Evolutionary conservation across 352 stramenopile genomes (phyloP), one percentile per base, ranked within the genome.

Genomic region (Phytopythium litorale): DNA sequence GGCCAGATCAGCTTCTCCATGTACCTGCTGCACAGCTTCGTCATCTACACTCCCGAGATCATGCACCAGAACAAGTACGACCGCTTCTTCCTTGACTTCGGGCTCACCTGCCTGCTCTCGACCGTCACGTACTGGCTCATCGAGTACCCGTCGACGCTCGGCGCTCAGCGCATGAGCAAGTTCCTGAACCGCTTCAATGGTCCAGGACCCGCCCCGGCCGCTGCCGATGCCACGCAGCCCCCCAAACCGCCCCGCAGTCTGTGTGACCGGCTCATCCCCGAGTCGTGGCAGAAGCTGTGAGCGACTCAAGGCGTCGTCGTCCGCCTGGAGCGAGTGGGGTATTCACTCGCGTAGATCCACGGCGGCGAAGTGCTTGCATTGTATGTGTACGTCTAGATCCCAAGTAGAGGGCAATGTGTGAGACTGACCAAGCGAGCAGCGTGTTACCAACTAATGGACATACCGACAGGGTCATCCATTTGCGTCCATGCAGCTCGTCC

Each of bases 1-100:
- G 73, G 73, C 33, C 79, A 82, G 63, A 67, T 82, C 63, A 79
- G 71, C 48, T 82, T 72, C 57, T 82, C 73, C 35, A 40, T 40
- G 35, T 40, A 40, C 35, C 35, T 40, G 35, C 8, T 40, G 35
- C 35, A 40, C 35, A 40, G 35, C 35, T 81, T 75, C 48, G 60
- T 79, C n/a, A 50, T 79, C 13, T 75, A 67, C 60, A 56, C 32
- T 1, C 54, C 54, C 9, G 51, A 42, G 15, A 46, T 46, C 40
- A n/a, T 23, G 40, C 40, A 46, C 40, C 40, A 40, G 35, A 40
- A 40, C 35, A 40, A 40, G 35, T 40, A 40, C 35, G 35, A 40
- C 35, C 35, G 35, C 35, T 40, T 40, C 35, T 40, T 11, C 9
- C 35, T 40, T 9, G 35, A 40, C 35, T 40, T 40, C 12, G 35